These are phyloP conservation scores for Blastocystis sp. DNA, from an alignment of 352 stramenopile genomes.

Conservation along the genomic window DNA sequence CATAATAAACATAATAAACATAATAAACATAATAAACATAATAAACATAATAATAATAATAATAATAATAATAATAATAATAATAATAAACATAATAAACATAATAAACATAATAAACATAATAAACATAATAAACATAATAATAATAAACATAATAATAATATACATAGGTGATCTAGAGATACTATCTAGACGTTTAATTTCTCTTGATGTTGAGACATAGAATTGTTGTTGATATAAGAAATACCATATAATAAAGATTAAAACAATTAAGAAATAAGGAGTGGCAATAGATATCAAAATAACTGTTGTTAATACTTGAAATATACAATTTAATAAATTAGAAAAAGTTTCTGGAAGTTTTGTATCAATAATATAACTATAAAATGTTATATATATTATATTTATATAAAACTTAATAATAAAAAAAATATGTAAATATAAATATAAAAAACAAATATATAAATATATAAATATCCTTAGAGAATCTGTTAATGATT, in stretches of 20 bases:
- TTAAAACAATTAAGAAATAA: constrained; percentile 46
- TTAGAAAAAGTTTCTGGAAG: constrained; percentile 49
- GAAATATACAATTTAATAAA: constrained; percentile 52
- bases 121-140: too few species aligned
- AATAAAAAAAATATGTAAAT: too few species aligned
- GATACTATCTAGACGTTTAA: constrained; percentile 63
- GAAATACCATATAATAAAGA: constrained; percentile 55
- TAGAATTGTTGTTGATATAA: constrained; percentile 68
- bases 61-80: too few species aligned
- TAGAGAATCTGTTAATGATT: constrained; percentile 73
- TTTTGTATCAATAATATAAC: constrained; percentile 62
- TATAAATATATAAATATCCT: constrained; percentile 70
- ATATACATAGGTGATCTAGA: constrained; percentile 75
- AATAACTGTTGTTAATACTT: constrained; percentile 51
- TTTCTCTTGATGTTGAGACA: constrained; percentile 61
- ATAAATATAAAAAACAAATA: too few species aligned
- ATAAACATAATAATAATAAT: too few species aligned
- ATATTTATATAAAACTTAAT: too few species aligned
- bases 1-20: too few species aligned
- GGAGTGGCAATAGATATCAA: constrained; percentile 52
- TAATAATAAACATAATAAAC: too few species aligned
- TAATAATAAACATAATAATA: too few species aligned
- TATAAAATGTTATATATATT: too few species aligned
- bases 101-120: too few species aligned
- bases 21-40: too few species aligned